Conservation (phyloP, 495 filamentous ascomycete species). For the Xylaria flabelliformis region DNA sequence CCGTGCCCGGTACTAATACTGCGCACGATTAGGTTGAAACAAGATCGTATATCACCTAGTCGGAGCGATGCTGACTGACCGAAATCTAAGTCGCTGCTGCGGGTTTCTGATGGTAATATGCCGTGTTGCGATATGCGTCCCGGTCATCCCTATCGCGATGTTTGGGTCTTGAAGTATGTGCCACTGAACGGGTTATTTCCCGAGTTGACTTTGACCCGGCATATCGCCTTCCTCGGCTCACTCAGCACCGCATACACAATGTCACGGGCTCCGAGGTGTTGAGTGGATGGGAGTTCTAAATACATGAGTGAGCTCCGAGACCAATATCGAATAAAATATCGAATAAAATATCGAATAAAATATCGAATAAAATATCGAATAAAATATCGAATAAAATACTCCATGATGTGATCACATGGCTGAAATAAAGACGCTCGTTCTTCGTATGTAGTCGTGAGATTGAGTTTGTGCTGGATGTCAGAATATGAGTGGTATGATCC, state of each 20-base stretch:
- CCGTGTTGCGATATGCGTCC: not conserved
- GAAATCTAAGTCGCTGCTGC: not conserved
- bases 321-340: too few species aligned
- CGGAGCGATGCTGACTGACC: not conserved
- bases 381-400: too few species aligned
- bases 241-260: not conserved
- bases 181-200: not conserved
- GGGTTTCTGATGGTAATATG: not conserved
- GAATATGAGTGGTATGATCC: not conserved
- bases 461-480: not conserved
- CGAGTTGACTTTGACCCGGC: not conserved
- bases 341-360: too few species aligned
- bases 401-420: not conserved
- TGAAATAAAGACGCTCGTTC: not conserved
- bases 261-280: not conserved
- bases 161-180: not conserved
- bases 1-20: not conserved
- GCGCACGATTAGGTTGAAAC: not conserved
- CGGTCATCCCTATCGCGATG: too few species aligned
- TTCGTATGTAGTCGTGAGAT: not conserved
- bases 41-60: not conserved
- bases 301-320: not conserved
- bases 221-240: not conserved
- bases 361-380: too few species aligned
- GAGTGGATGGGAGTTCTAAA: not conserved